phyloP scores from a whole-genome alignment of 1,139 yeast species.

The Nakaseomyces glabratus region DNA sequence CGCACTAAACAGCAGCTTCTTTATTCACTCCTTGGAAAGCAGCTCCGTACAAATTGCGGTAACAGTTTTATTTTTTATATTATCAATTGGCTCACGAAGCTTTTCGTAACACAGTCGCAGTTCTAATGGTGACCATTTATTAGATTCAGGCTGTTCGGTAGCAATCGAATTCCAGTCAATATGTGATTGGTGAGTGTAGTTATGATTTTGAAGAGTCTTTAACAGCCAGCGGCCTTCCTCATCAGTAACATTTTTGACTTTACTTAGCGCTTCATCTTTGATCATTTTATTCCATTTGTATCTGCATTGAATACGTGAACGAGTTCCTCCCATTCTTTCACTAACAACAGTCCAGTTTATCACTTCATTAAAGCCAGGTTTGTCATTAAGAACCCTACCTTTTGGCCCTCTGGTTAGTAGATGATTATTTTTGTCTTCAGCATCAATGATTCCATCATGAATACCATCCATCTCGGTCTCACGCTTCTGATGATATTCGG shows the following conservation, averaged over 20 bases:
- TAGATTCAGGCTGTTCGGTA: conserved; percentile 31
- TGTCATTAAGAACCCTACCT: conserved; percentile 16
- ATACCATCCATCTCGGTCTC: conserved; percentile 10
- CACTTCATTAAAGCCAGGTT: conserved; percentile 19
- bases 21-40: too few relatives aligned
- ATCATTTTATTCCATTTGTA: conserved; percentile 76
- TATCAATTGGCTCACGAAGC: conserved; percentile 24
- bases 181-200: conserved; percentile 35
- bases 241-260: conserved; percentile 10
- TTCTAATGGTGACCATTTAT: conserved; percentile 37
- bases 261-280: conserved; percentile 40
- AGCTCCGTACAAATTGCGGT: conserved; percentile 2
- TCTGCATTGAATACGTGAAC: conserved; percentile 80
- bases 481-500: conserved; percentile 10
- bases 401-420: conserved; percentile 13
- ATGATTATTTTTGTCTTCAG: conserved; percentile 22
- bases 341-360: conserved; percentile 80
- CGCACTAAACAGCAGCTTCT: too few relatives aligned
- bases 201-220: conserved; percentile 38
- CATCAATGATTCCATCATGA: conserved; percentile 12
- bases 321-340: conserved; percentile 68
- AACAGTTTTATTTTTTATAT: conserved; percentile 3
- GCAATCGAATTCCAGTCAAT: conserved; percentile 57
- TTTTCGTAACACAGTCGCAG: conserved; percentile 35
- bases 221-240: conserved; percentile 49